Base-by-base conservation (phyloP, 768 basidiomycete species). In the Mycena amicta region DNA sequence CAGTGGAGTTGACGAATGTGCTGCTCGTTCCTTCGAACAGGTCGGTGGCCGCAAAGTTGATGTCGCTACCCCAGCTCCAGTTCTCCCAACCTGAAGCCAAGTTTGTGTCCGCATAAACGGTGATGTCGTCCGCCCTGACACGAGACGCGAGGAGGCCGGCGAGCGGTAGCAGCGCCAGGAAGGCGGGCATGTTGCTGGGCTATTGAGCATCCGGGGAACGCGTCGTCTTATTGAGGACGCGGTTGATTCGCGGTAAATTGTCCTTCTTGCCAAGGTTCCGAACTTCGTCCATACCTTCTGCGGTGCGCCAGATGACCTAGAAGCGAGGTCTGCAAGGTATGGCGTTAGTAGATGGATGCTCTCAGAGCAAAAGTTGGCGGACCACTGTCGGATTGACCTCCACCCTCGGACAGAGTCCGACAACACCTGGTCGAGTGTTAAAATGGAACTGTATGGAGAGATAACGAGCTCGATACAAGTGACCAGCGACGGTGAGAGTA, bases 31-130 rank as follows among this genome's bases (percentile, higher is more conserved):
- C 81, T 50, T 73, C 69, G 40, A 72, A 68, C 18, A 78, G 51
- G 62, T 80, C 80, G 3, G 79, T 81, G 6, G 80, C 77, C 20
- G 71, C 77, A 55, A 72, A 81, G 67, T 78, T 65, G 51, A 81
- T 70, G 29, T 65, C 71, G 37, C 72, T 76, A 57, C 75, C 70
- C 81, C 81, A 83, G 57, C 77, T 78, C 81, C 81, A 83, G 68
- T 83, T 72, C 56, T 83, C 74, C 80, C 81, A 82, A 18, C 77
- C 78, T 25, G 71, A 59, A 20, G 75, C 72, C 39, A 83, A 76
- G 23, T 69, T 68, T 45, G 63, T 65, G 66, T 81, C 79, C 12
- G 72, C 72, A 62, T 81, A 82, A 52, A 81, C 71, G 41, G 66
- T 55, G 40, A 78, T 64, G 68, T 82, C 79, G 16, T 73, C 73